Evolutionary conservation across 768 basidiomycete species (phyloP).

Genomic region (Psilocybe tampanensis): DNA sequence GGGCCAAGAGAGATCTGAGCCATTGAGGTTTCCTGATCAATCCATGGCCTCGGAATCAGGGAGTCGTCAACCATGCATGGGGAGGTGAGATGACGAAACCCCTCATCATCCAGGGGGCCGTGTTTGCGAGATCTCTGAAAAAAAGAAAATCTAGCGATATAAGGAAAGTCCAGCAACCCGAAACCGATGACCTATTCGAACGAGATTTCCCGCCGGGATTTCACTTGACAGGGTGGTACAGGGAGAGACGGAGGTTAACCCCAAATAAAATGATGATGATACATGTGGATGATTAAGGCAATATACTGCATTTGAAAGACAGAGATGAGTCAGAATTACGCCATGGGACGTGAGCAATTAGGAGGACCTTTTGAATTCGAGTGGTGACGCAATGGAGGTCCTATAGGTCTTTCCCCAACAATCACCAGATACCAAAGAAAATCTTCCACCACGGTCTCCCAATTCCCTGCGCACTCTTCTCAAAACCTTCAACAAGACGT

Average conservation of each 20-base stretch:
- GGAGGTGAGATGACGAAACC: too few relatives aligned
- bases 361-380: conserved; percentile 10
- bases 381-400: too few relatives aligned
- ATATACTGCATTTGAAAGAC: background rate
- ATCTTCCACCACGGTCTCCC: conserved; percentile 84
- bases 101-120: too few relatives aligned
- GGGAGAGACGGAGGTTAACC: background rate
- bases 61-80: too few relatives aligned
- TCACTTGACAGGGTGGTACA: conserved; percentile 1
- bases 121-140: too few relatives aligned
- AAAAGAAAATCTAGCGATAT: background rate
- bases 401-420: too few relatives aligned
- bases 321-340: background rate
- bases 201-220: background rate
- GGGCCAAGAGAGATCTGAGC: too few relatives aligned
- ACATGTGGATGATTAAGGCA: background rate
- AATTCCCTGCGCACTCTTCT: conserved; percentile 78
- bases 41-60: too few relatives aligned
- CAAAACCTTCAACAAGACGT: conserved; percentile 70
- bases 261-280: background rate
- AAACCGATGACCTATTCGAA: background rate
- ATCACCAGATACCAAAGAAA: conserved; percentile 76
- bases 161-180: background rate
- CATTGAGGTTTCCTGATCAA: too few relatives aligned
- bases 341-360: background rate